These are phyloP conservation scores for Cladosporium halotolerans DNA, from an alignment of 2,329 filamentous ascomycete genomes.

Conservation along the genomic window DNA sequence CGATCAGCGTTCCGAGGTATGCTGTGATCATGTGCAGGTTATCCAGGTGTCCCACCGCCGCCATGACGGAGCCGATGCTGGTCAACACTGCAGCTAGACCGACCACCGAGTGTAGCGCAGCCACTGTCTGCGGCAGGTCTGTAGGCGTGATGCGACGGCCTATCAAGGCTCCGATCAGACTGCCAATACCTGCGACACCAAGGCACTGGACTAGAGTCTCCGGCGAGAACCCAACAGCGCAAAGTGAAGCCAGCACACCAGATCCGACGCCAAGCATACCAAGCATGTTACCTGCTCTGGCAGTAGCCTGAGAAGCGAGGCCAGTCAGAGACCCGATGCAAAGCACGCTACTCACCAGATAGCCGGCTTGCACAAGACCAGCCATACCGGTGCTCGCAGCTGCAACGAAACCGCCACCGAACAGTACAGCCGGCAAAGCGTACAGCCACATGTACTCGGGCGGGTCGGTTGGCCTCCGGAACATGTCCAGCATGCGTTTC, in stretches of 20 bases:
- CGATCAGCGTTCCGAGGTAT: slow-evolving; percentile 77
- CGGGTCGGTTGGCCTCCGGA: slow-evolving; percentile 76
- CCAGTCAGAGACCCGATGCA: slow-evolving; percentile 81
- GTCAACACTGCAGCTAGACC: slow-evolving; percentile 83
- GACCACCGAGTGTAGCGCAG: slow-evolving; percentile 82
- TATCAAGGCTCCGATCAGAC: slow-evolving; percentile 65
- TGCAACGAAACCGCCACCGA: slow-evolving; percentile 73
- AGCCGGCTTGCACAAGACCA: slow-evolving; percentile 80
- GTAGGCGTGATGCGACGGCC: slow-evolving; percentile 83
- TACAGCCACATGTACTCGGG: slow-evolving; percentile 87
- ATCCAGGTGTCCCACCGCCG: slow-evolving; percentile 57
- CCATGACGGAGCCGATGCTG: slow-evolving; percentile 80
- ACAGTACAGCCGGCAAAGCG: slow-evolving; percentile 67
- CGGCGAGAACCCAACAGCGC: slow-evolving; percentile 72
- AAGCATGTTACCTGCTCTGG: slow-evolving; percentile 76
- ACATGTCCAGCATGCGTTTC: slow-evolving; percentile 91
- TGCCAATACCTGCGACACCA: slow-evolving; percentile 66
- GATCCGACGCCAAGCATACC: slow-evolving; percentile 80
- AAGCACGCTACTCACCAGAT: slow-evolving; percentile 74
- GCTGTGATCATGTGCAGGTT: slow-evolving; percentile 79
- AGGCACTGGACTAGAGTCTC: slow-evolving; percentile 76
- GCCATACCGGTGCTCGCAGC: slow-evolving; percentile 76
- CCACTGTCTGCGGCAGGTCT: slow-evolving; percentile 81
- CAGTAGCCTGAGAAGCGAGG: slow-evolving; percentile 74
- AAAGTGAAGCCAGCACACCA: slow-evolving; percentile 74